Conservation (phyloP, 345 rosid species). For the Lepidium aucheri region DNA sequence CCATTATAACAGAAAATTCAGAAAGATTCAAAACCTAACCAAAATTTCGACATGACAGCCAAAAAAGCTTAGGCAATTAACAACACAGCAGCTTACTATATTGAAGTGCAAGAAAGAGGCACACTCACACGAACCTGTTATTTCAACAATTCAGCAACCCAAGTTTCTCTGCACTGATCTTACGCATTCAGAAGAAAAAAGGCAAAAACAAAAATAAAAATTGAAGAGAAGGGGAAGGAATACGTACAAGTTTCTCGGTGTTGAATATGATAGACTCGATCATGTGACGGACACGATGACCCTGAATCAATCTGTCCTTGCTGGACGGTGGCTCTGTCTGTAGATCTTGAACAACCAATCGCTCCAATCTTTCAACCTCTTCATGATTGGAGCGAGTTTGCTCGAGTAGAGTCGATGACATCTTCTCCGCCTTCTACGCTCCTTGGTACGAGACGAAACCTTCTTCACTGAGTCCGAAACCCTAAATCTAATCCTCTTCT, state of each 20-base stretch:
- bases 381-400: constrained; percentile 81
- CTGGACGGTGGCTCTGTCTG: constrained; percentile 59
- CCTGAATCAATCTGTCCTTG: constrained; percentile 75
- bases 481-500: neutral
- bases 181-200: neutral
- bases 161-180: neutral
- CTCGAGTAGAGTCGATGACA: constrained; percentile 94
- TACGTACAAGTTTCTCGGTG: constrained; percentile 60
- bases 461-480: neutral
- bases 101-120: neutral
- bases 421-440: constrained; percentile 11
- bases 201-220: neutral
- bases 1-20: neutral
- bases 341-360: constrained; percentile 80
- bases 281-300: constrained; percentile 87
- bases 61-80: neutral
- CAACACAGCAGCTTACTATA: neutral
- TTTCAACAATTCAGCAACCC: neutral
- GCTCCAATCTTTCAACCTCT: constrained; percentile 81
- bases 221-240: neutral
- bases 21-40: neutral
- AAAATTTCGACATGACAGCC: neutral
- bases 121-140: neutral
- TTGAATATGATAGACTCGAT: constrained; percentile 54
- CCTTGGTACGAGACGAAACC: neutral